phyloP scores from a whole-genome alignment of 331 rosid species.

The Prunus yedoensis region DNA sequence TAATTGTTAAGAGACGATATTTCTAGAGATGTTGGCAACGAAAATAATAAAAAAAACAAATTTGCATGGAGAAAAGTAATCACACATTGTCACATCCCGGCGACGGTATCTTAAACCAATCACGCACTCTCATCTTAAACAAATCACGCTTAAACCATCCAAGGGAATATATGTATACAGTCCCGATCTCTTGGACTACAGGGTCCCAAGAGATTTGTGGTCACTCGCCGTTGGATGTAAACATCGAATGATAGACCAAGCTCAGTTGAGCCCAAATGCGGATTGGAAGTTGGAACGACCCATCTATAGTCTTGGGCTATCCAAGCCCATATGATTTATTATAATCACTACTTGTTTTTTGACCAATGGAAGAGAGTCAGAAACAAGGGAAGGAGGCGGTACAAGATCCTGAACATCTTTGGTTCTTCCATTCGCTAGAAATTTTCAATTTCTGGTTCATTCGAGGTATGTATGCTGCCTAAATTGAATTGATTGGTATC shows the following conservation, averaged over 20 bases:
- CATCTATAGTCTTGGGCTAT: neutral
- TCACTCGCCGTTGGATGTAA: too few relatives aligned
- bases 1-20: too few relatives aligned
- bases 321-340: neutral
- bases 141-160: too few relatives aligned
- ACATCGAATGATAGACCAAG: neutral
- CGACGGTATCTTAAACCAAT: too few relatives aligned
- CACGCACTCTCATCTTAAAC: too few relatives aligned
- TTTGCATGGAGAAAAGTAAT: too few relatives aligned
- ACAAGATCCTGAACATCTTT: neutral
- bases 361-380: neutral
- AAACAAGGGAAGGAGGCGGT: neutral
- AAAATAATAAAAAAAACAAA: too few relatives aligned
- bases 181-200: too few relatives aligned
- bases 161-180: too few relatives aligned
- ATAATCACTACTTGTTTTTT: neutral
- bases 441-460: neutral
- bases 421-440: neutral
- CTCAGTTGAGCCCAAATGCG: neutral
- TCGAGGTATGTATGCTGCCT: constrained; percentile 9
- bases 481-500: neutral
- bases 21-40: too few relatives aligned
- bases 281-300: neutral
- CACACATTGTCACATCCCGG: too few relatives aligned
- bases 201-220: too few relatives aligned